A percentile compares a stretch with the other conserved stretches of the same genome.
Conservation (phyloP, 179 eudicot genomes). For the Monotropa hypopitys region DNA sequence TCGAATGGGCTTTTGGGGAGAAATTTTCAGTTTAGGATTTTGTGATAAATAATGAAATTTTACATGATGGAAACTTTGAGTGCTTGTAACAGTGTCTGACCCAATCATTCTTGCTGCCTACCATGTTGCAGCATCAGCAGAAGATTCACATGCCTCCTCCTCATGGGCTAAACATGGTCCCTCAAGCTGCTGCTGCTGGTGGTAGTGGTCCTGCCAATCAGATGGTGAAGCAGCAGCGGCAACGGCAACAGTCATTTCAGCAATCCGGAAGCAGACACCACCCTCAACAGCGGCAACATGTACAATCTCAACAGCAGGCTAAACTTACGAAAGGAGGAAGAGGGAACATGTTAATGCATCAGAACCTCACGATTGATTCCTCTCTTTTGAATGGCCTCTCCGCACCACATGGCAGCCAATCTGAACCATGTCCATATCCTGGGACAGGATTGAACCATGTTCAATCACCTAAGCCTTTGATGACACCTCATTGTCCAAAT, state of each 20-base stretch:
- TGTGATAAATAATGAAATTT: not conserved
- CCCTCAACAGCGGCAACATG: conserved; percentile 54
- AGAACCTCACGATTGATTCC: conserved; percentile 36
- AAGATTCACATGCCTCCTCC: conserved; percentile 38
- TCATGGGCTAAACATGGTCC: conserved; percentile 38
- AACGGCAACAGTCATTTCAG: conserved; percentile 39
- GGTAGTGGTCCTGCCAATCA: conserved; percentile 39
- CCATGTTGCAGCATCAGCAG: conserved; percentile 43
- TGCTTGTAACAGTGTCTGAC: conserved; percentile 30
- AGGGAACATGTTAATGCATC: conserved; percentile 50
- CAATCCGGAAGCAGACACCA: conserved; percentile 57
- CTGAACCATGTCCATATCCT: conserved; percentile 32
- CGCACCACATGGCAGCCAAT: conserved; percentile 32
- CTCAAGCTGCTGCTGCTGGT: conserved; percentile 25
- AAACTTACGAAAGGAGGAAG: conserved; percentile 64
- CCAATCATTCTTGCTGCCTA: conserved; percentile 33
- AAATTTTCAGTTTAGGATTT: not conserved
- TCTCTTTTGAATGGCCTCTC: conserved; percentile 49
- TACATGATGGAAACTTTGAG: not conserved
- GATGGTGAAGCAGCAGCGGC: conserved; percentile 46
- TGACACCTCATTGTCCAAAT: conserved; percentile 27
- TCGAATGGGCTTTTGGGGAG: not conserved
- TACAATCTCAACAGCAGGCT: conserved; percentile 51
- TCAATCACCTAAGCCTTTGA: conserved; percentile 31
- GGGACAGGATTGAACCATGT: conserved; percentile 29